Evolutionary conservation across 2,329 filamentous ascomycete genomes (phyloP), one percentile per base, ranked within the genome.

Genomic region (Bertia moriformis): DNA sequence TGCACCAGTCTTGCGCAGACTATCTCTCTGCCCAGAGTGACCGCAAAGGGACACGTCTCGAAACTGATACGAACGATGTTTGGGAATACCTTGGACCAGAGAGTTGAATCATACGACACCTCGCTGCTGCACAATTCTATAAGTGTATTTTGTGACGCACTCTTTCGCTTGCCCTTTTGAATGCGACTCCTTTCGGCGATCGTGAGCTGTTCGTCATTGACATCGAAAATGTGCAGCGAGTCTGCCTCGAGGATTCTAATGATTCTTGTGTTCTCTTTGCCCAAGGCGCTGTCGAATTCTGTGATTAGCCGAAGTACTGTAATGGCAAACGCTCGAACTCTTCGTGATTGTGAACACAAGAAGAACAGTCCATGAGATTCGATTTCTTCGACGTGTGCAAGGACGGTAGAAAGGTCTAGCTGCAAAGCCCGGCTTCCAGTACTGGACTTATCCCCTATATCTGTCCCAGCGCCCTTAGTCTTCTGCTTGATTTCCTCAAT

Each of bases 11-110:
- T 77, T 46, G 89, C 87, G 59, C 89, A 96, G 33, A 98, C 83
- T 42, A 95, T 74, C 51, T 96, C 89, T 42, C 93, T 75, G 18
- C 86, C 87, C 37, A 96, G 74, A 0, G 85, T 88, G 22, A 96
- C 84, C 2, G 89, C 87, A 49, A 93, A 88, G 0, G 86, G 84
- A 49, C 89, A 98, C 42, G 82, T 82, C 47, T 95, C 85, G 51
- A 86, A 93, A 42, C 87, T 86, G 47, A 93, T 81, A 10, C 86
- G 77, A 41, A 98, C 83, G 20, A 98, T 69, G 51, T 95, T 96
- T 3, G 91, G 93, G 51, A 98, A 98, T 14, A 96, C 81, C 53
- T 96, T 98, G 61, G 91, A 93, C 91, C 91, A 98, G 12, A 98
- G 63, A 0, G 88, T 93, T 2, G 86, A 81, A 54, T 98, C 91